A percentile compares a stretch with the other conserved stretches of the same genome.
Conservation (phyloP, 768 basidiomycete species). For the Gloeostereum incarnatum region DNA sequence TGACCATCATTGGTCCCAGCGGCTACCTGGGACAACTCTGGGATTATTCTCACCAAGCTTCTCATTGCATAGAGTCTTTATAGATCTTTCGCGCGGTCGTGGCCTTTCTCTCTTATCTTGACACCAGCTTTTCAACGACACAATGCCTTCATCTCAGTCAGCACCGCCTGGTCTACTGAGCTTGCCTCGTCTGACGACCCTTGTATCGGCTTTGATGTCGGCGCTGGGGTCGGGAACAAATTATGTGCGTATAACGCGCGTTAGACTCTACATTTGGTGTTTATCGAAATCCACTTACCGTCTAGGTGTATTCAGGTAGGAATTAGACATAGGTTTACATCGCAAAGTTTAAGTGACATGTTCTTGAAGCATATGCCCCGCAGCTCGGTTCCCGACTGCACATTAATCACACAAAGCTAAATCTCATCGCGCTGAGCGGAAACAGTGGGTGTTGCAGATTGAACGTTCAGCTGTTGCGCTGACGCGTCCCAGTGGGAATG, state of each 20-base stretch:
- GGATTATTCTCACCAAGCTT: too few species aligned
- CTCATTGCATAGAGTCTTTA: too few species aligned
- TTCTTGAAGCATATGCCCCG: constrained; percentile 47
- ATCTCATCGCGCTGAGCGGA: constrained; percentile 46
- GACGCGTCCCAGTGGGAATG: constrained; percentile 33
- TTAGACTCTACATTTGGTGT: neutral
- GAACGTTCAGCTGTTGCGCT: neutral
- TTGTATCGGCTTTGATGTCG: constrained; percentile 2
- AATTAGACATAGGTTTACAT: neutral
- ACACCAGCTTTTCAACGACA: too few species aligned
- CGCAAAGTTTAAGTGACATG: neutral
- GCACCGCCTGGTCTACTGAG: constrained; percentile 3
- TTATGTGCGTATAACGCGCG: constrained; percentile 3
- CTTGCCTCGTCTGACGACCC: constrained; percentile 13
- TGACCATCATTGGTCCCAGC: too few species aligned
- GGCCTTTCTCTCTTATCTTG: too few species aligned
- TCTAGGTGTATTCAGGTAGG: constrained; percentile 8
- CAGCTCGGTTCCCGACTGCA: constrained; percentile 49
- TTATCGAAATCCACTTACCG: neutral
- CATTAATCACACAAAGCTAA: constrained; percentile 51
- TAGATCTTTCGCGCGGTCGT: too few species aligned
- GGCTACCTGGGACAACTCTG: too few species aligned
- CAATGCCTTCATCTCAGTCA: too few species aligned
- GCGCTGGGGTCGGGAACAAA: constrained; percentile 7
- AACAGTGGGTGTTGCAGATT: constrained; percentile 26